These are phyloP conservation scores for Manihot esculenta DNA, from an alignment of 441 rosid species.

Conservation along the genomic window DNA sequence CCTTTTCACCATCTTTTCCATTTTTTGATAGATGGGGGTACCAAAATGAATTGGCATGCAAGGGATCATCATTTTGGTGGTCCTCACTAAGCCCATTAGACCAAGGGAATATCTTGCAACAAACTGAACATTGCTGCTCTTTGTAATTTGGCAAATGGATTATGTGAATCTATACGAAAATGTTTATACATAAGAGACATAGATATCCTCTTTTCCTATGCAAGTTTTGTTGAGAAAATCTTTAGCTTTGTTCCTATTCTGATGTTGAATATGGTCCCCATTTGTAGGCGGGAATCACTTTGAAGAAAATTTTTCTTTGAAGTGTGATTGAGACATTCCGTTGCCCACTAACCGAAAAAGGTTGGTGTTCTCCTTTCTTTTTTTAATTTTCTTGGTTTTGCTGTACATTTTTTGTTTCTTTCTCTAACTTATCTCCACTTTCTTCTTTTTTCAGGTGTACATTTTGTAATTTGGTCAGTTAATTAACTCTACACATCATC, in stretches of 20 bases:
- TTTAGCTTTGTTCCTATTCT: conserved; percentile 30
- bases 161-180: conserved; percentile 27
- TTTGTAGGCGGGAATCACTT: conserved; percentile 56
- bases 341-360: conserved; percentile 59
- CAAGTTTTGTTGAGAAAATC: conserved; percentile 24
- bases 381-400: conserved; percentile 30
- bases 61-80: conserved; percentile 21
- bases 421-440: conserved; percentile 25
- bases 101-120: conserved; percentile 12
- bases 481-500: conserved; percentile 35
- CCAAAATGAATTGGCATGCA: conserved; percentile 7
- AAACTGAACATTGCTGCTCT: conserved; percentile 24
- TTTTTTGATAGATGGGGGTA: conserved; percentile 10
- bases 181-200: background rate
- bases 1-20: conserved; percentile 13
- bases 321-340: conserved; percentile 64
- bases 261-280: conserved; percentile 42
- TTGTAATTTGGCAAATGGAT: conserved; percentile 15
- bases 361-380: conserved; percentile 40
- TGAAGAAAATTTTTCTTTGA: conserved; percentile 38
- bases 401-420: conserved; percentile 29
- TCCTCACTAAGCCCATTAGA: conserved; percentile 18
- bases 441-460: conserved; percentile 52
- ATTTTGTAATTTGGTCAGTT: conserved; percentile 38
- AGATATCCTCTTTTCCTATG: conserved; percentile 17